Evolutionary conservation across 2,329 filamentous ascomycete genomes (phyloP), one percentile per base, ranked within the genome.

Genomic region (Cladophialophora immunda): DNA sequence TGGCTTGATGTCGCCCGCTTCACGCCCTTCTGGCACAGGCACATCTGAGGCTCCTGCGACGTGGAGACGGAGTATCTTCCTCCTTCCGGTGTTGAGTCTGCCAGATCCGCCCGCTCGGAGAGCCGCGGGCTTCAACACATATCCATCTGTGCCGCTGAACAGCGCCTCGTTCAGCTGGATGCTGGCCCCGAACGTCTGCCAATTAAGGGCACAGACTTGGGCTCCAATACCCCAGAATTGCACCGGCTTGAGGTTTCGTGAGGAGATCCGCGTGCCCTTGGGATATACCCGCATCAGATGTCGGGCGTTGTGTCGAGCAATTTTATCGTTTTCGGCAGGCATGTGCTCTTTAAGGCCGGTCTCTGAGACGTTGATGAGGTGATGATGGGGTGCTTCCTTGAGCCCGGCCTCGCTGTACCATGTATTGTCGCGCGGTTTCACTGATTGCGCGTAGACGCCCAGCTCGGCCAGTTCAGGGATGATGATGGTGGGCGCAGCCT

Each of bases 261-360:
- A 71, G 3, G 67, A 68, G 32, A 73, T 72, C 9, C 71, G 70
- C 15, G 67, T 72, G 19, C 70, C 70, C 56, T 73, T 73, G 2
- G 71, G 71, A 58, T 69, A 73, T 15, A 73, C 71, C 19, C 71
- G 69, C 70, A 72, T 72, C 32, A 73, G 60, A 47, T 73, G 70
- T 19, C 66, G 64, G 34, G 66, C 61, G 45, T 73, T 73, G 50
- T 71, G 69, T 47, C 60, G 60, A 13, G 70, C 68, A 29, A 73
- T 72, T 15, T 65, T 65, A 19, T 32, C 27, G 41, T 17, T 65
- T 45, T 71, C 67, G 9, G 58, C 53, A 1, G 68, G 71, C 60
- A 73, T 64, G 25, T 70, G 68, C 17, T 67, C 53, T 19, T 32
- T n/a, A 4, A 73, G 64, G 19, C 65, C 68, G 11, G 65, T 66